Base-by-base conservation (phyloP, 2,329 filamentous ascomycete species). In the Fusarium oligoseptatum region DNA sequence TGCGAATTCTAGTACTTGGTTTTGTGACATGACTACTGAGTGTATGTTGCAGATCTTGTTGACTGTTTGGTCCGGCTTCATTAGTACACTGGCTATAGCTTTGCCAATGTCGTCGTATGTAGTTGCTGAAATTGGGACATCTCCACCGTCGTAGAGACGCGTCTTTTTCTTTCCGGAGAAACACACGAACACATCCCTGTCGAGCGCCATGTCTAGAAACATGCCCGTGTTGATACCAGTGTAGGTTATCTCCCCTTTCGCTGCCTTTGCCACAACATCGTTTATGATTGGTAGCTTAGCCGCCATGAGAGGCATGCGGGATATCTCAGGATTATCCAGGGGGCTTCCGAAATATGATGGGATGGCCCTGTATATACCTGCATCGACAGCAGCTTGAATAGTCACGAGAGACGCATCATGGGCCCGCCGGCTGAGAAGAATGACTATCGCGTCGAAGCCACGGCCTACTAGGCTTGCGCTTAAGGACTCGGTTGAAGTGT, bases 271-370 rank as follows among this genome's bases (percentile, higher is more conserved):
- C 2, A 39, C 4, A 0, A 68, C 43, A 2, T 71, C 68, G 2
- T 36, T 71, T 3, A 61, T 27, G 6, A 71, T 58, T 0, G 50
- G 68, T 2, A 67, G 14, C 4, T 71, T 71, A 0, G 57, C 24
- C 2, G 39, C 57, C 34, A 71, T 52, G 24, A 71, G 71, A 0
- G 69, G 69, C 68, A 71, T 71, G 3, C 37, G 58, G 4, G 69
- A 50, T 48, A 71, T 68, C 3, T 71, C 57, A 0, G 68, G 68
- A 1, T 67, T 62, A 0, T 67, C 69, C 0, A 71, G 17, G 0
- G 68, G 45, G 2, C 29, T 43, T 1, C 69, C 63, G 1, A 71
- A 71, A 7, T 55, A 72, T 0, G 68, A 71, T 0, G 69, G 69
- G 1, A 68, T 60, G 0, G 64, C 64, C 4, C 69, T 56, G 8